Base-by-base conservation (phyloP, 495 filamentous ascomycete genomes). In the Penicillium argentinense region DNA sequence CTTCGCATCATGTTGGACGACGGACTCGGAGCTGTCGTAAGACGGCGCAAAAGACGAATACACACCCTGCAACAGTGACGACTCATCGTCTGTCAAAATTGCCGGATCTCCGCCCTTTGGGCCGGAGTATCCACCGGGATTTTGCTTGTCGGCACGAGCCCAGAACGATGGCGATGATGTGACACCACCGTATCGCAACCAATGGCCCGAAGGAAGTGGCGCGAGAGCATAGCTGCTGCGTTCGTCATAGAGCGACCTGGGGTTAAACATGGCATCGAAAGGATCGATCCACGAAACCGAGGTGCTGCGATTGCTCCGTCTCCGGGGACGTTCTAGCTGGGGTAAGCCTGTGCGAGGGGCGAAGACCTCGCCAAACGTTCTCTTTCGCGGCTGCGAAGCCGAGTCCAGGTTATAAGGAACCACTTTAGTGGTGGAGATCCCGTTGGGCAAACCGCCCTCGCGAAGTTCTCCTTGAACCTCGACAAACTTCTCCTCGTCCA, bases 1-100 rank as follows among this genome's bases (percentile, higher is more conserved):
- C 43, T 89, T 84, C 19, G 80, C 71, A 48, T 87, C 83, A 9
- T 76, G 78, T 26, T 91, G 81, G 7, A 91, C 68, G 43, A 95
- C 74, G 2, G 91, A 82, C 4, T 75, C 80, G 3, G 86, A 79
- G 60, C 93, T 88, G 57, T 97, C 91, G 45, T 82, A 83, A 39
- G 78, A 82, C 4, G 91, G 91, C 9, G 89, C 89, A 69, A 96
- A 96, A 47, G 86, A 87, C 0, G 89, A 95, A 62, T 91, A 96
- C 5, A 85, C 88, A 39, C 88, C 83, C 30, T 88, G 79, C 51
- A 95, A 87, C 19, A 91, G 69, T 3, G 87, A 79, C 22, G 66
- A 39, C 32, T 72, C 66, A 26, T 70, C 64, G 12, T 66, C 65
- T 23, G 54, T 53, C 62, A 61, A 68, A 19, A 68, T 34, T 11